Evolutionary conservation across 2,329 filamentous ascomycete genomes (phyloP).

Genomic region (Hyphodiscus sp.): DNA sequence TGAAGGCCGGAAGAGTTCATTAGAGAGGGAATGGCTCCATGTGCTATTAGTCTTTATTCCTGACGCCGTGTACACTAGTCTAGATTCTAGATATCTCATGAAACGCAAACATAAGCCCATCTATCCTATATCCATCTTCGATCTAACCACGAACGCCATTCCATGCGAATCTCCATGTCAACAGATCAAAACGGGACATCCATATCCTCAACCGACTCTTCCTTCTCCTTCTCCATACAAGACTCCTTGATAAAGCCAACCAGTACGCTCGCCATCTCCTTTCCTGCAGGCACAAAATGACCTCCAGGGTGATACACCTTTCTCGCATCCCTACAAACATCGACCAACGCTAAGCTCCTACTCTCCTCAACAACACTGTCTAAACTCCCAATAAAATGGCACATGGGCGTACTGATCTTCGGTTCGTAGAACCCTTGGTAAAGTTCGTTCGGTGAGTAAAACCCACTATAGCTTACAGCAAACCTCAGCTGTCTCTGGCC

Average conservation of each 20-base stretch:
- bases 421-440: slow-evolving; percentile 70
- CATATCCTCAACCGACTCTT: slow-evolving; percentile 61
- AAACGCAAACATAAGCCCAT: slow-evolving; percentile 11
- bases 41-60: slow-evolving; percentile 13
- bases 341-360: slow-evolving; percentile 60
- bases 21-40: slow-evolving; percentile 1
- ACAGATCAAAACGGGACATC: slow-evolving; percentile 52
- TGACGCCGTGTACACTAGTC: slow-evolving; percentile 30
- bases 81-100: slow-evolving; percentile 28
- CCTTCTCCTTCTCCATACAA: slow-evolving; percentile 38
- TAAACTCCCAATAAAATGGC: slow-evolving; percentile 77
- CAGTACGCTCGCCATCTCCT: slow-evolving; percentile 72
- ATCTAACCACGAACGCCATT: slow-evolving; percentile 17
- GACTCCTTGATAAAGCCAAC: slow-evolving; percentile 60
- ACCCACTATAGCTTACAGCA: slow-evolving; percentile 71
- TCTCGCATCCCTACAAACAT: slow-evolving; percentile 48
- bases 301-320: slow-evolving; percentile 71
- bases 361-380: slow-evolving; percentile 84
- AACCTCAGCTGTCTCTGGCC: slow-evolving; percentile 53
- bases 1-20: slow-evolving; percentile 32
- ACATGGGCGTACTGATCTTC: slow-evolving; percentile 64
- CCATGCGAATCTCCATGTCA: slow-evolving; percentile 9
- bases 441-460: slow-evolving; percentile 54
- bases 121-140: slow-evolving; percentile 2
- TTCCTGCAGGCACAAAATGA: slow-evolving; percentile 80